Base-by-base conservation (phyloP, 208 protist species). In the Trichomonas tenax region DNA sequence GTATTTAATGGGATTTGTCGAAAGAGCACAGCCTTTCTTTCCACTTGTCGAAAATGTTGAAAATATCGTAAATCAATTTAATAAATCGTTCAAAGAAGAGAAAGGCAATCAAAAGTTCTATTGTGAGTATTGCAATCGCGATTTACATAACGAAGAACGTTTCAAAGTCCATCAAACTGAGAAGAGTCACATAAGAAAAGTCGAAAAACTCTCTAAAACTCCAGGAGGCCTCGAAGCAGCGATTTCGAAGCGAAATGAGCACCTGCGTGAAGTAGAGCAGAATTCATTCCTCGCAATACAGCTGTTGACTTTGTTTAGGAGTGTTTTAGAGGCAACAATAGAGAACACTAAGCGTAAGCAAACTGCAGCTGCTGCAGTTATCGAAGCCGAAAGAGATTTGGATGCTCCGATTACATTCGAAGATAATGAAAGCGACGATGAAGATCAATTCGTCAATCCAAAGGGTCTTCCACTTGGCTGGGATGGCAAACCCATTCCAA, bases 401-500 rank as follows among this genome's bases (percentile, higher is more conserved):
- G 86, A 93, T 51, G 40, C 86, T 51, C 86, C 86, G 38, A 93
- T 93, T 51, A 44, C 45, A 38, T 93, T 93, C 46, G 96, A 96
- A n/a, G 96, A 96, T 48, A 96, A 89, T 46, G 96, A 97, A 41
- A 72, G 88, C 41, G 96, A 93, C 36, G 96, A 97, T 89, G 98
- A 97, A 88, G 96, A 97, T 58, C 96, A 96, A 36, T 97, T 97
- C 82, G 97, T 97, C 96, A 98, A 98, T 93, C 97, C 98, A 17
- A 90, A 97, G 49, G 98, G 98, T 88, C 96, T 98, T 31, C 98
- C 98, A 34, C 82, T 98, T 0, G 98, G 98, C 40, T 98, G 97
- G 97, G 98, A 98, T 97, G 98, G 98, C 46, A 98, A 98, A 96
- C 98, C 98, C 44, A 99, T 99, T 95, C 98, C 98, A 26, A 98